Percentiles rank a stretch among this genome's conserved stretches.
Evolutionary conservation across 495 filamentous ascomycete species (phyloP).

Genomic region (Penicillium simplicissimum): DNA sequence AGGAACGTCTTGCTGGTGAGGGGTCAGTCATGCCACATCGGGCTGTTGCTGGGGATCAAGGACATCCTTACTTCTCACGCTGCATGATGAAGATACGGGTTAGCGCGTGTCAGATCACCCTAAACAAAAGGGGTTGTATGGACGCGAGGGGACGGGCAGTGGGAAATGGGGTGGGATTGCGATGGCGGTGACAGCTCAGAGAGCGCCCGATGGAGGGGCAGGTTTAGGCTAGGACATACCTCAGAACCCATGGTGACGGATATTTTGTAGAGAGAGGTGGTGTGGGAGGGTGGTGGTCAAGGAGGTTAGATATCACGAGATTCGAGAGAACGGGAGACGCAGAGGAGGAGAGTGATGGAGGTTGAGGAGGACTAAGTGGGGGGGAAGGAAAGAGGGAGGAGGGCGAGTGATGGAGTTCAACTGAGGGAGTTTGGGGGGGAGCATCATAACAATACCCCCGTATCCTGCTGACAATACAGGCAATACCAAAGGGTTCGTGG

Average conservation of each 20-base stretch:
- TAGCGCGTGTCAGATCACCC: constrained; percentile 22
- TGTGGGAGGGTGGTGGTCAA: neutral
- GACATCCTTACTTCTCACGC: constrained; percentile 79
- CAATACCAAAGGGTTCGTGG: neutral
- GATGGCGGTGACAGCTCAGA: constrained; percentile 37
- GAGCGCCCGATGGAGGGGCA: constrained; percentile 43
- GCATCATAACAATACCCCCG: constrained; percentile 30
- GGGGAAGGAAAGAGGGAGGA: constrained; percentile 20
- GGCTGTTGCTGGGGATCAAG: constrained; percentile 20
- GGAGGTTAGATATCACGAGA: constrained; percentile 18
- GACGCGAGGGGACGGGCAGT: constrained; percentile 23
- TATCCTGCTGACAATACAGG: neutral
- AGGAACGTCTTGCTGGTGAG: constrained; percentile 97
- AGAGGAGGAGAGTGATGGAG: constrained; percentile 32
- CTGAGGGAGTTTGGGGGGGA: constrained; percentile 24
- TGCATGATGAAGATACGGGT: constrained; percentile 40
- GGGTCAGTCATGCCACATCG: constrained; percentile 33
- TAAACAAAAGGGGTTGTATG: constrained; percentile 7
- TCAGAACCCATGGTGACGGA: constrained; percentile 49
- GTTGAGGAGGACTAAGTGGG: constrained; percentile 30
- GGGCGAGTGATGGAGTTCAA: constrained; percentile 12
- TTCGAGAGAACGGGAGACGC: constrained; percentile 22
- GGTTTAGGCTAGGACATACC: constrained; percentile 42
- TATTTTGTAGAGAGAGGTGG: neutral
- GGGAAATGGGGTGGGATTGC: constrained; percentile 32